Conservation (phyloP, 163 green algal species). For the Scenedesmus sp. region DNA sequence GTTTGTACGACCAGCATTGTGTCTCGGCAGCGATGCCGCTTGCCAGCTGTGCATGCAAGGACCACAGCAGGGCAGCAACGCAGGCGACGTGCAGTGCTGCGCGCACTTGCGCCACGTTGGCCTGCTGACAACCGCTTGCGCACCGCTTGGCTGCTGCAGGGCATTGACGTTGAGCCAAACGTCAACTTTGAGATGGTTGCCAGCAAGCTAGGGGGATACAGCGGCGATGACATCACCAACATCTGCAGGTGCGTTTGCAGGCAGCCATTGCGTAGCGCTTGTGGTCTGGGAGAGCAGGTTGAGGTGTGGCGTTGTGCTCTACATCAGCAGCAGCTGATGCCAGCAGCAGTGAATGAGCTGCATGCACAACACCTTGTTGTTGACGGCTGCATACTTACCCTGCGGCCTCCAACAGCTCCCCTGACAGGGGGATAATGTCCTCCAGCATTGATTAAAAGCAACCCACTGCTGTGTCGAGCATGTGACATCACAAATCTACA, state of each 20-base stretch:
- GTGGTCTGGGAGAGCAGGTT: too few relatives aligned
- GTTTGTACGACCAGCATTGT: too few relatives aligned
- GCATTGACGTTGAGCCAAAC: constrained; percentile 74
- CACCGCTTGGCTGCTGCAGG: constrained; percentile 60
- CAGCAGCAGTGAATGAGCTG: neutral
- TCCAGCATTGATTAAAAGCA: neutral
- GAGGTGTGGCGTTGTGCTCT: too few relatives aligned
- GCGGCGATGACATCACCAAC: constrained; percentile 96
- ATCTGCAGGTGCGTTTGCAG: constrained; percentile 72
- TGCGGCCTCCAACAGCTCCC: too few relatives aligned
- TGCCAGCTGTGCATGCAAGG: neutral
- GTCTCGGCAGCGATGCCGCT: constrained; percentile 62
- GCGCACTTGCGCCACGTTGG: neutral
- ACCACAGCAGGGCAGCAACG: too few relatives aligned
- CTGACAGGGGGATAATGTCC: too few relatives aligned
- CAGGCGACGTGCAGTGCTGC: neutral
- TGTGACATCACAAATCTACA: neutral
- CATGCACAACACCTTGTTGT: too few relatives aligned
- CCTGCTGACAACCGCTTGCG: neutral
- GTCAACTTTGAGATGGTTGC: constrained; percentile 79
- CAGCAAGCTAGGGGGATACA: constrained; percentile 85
- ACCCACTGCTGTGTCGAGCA: neutral
- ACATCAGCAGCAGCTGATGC: neutral
- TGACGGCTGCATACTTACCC: too few relatives aligned
- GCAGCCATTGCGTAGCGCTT: neutral